Base-by-base conservation (phyloP, 2,329 filamentous ascomycete species). In the Beauveria scarabaeidicola region DNA sequence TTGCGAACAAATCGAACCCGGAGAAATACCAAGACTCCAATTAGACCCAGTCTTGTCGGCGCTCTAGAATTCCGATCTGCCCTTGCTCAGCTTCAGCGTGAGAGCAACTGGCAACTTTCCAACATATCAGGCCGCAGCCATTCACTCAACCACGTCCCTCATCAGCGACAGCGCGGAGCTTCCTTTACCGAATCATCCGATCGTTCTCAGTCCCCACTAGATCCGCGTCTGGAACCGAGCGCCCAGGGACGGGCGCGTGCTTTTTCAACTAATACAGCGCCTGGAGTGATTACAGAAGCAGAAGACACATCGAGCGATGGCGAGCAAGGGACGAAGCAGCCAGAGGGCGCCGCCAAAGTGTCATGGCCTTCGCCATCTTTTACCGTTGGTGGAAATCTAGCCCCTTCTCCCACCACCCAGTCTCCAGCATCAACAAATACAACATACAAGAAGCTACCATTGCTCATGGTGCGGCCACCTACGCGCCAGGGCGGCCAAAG, bases 21-120 rank as follows among this genome's bases (percentile, higher is more conserved):
- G 63, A 84, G 88, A 64, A 87, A 87, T 64, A 91, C 90, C 2
- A 82, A 92, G 62, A 93, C 87, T 7, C 89, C 91, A 0, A 97
- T 99, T 63, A 83, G 94, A 47, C 93, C 94, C 1, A 97, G 94
- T 76, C 77, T 99, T 51, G 88, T 99, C 3, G 94, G 94, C 47
- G 94, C 90, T 9, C 78, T 99, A 60, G 94, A 99, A 73, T 99
- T 99, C 67, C 84, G 92, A 66, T 93, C 93, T 2, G 88, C 96
- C 3, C 77, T 99, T 50, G 88, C 90, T n/a, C 91, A 91, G 3
- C 75, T 99, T 60, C 87, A 95, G 67, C 89, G 86, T 64, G 89
- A 91, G 59, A 84, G 89, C 68, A 94, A 90, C 64, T 83, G 89
- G 27, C 85, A 86, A 66, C 81, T 88, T 19, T 82, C 85, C 47